Base-by-base conservation (phyloP, 345 rosid species). In the Eucalyptus regnans region DNA sequence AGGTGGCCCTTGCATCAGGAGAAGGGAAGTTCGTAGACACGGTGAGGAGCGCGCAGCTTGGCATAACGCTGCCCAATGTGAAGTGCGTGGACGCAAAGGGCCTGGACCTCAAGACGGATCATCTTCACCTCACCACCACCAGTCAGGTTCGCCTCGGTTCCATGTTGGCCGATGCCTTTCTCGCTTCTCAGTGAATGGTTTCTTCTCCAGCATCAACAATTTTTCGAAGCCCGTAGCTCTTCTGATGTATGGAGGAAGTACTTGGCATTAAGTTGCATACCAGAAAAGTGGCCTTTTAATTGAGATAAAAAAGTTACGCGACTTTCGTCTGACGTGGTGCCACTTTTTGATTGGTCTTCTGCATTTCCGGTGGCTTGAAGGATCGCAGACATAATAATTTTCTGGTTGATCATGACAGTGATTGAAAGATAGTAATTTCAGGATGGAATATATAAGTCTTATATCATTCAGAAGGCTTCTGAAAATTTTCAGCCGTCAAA, bases 1-100 rank as follows among this genome's bases (percentile, higher is more conserved):
- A 92, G 94, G 93, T 93, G 37, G 93, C 93, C 16, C 52, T 91
- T 43, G 94, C 91, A 43, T 92, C 95, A 20, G 94, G 91, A 50
- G 92, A 90, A 85, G 94, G 94, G 16, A 87, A 87, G 85, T 94
- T 51, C 76, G 50, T 90, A 9, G 91, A 89, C 83, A 80, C 41
- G 1, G 93, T 92, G 88, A 94, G 95, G 79, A 92, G 60, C 9
- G 92, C 89, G 12, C 94, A 92, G 48, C 66, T 88, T 49, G 92
- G 68, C 83, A 90, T 92, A 16, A 89, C 79, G 8, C 56, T 91
- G 2, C 89, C 89, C 2, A 90, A 92, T 50, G 93, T 93, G 31
- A 93, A 87, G 89, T 68, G 86, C 20, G 91, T 91, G 17, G 95
- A 91, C 71, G 94, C 93, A 76, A 89, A 91, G 46, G 95, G 94